Base-by-base conservation (phyloP, 345 rosid species). In the Aegle marmelos region DNA sequence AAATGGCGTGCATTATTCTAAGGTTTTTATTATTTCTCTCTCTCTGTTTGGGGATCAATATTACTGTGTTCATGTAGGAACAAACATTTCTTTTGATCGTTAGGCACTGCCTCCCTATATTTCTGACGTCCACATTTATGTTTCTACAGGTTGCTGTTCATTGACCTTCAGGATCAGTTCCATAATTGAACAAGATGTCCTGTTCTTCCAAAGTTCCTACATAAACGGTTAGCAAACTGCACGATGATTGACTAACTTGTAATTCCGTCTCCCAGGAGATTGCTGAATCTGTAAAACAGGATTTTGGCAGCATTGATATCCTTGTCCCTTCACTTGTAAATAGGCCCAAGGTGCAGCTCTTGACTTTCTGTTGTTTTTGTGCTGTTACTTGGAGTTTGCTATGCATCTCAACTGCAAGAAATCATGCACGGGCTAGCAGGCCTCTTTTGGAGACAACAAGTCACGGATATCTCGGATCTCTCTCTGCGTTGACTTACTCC, bases 401-500 rank as follows among this genome's bases (percentile, higher is more conserved):
- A 34, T 60, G 48, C 11, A 56, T 19, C 16, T 45, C 31, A 70
- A 61, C 48, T 22, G 30, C 27, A 5, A n/a, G 41, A 45, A 75
- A 68, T 58, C 50, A 30, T 53, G 31, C 64, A 53, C 81, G 93
- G 98, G 98, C 93, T 53, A 92, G 80, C 78, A 93, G 93, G 70
- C 97, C 98, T 71, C 91, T 93, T 78, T 76, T 93, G 80, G 98
- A 95, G 86, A 95, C 98, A 33, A 92, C 98, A 0, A 87, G 99
- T 81, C 87, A 89, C 24, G 98, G 98, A 70, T 92, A 95, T 76
- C 94, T 95, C 28, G 96, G 97, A 17, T 94, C 97, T 27, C 73
- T 95, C 1, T 95, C 98, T 78, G 98, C 97, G 73, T 93, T 98
- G 73, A 95, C 97, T 82, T 93, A 93, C 82, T 93, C 99, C 13